Evolutionary conservation across 1,284 basidiomycete species (phyloP), one percentile per base, ranked within the genome.

Genomic region (Irpex rosettiformis): DNA sequence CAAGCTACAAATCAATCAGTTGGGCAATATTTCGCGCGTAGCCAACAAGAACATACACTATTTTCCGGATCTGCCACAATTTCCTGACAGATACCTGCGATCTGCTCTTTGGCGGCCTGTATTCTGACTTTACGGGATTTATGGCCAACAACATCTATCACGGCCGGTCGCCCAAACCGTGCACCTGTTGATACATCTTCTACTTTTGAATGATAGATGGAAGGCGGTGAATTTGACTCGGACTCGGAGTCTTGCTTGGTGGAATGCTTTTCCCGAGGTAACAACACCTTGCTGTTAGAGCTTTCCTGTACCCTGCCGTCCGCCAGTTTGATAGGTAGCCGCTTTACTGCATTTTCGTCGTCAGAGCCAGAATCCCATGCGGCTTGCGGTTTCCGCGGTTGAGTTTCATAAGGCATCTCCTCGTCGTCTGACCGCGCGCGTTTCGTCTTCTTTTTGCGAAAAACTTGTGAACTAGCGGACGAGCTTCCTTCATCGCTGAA

Each of bases 71-170:
- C 94, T 27, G 88, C 82, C 58, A 95, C 76, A 59, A 96, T 92
- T 65, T 96, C 94, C 67, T 96, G 91, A 73, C 95, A 94, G 51
- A 95, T 84, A 28, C 80, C 77, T 1, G 94, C 94, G 59, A 96
- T 91, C 72, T 96, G 93, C 69, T 94, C 92, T 67, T 96, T 95
- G 21, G 94, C 94, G 54, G 79, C 80, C 61, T 88, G 87, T 65
- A 96, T 79, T 63, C 86, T 83, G 47, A 78, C 78, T 59, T 82
- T 84, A 60, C 89, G 83, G 52, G 91, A 92, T 69, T 79, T 80
- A 58, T 79, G 85, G 25, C 76, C 72, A 33, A 96, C 77, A 56
- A 96, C 83, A 66, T 93, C 90, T 21, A 85, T 77, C 8, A 96
- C 85, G 16, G 91, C 88, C 58, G 85, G 84, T 48, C 93, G 84